Evolutionary conservation across 495 filamentous ascomycete species (phyloP).

Genomic region (Aspergillus coremiiformis): DNA sequence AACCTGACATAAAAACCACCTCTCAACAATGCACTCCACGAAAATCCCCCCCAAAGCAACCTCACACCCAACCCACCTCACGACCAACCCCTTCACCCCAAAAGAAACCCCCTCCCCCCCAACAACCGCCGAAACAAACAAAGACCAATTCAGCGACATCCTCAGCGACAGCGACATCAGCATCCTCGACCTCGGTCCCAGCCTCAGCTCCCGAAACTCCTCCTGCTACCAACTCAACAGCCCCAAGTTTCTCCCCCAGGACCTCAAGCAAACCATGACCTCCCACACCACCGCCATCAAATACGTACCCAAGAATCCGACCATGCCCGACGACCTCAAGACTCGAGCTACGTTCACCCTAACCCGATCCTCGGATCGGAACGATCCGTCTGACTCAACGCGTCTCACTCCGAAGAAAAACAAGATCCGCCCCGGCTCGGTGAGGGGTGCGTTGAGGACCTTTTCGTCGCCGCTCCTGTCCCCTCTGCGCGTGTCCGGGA

Average conservation of each 20-base stretch:
- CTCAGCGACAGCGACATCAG: conserved; percentile 28
- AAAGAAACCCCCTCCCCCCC: too few species aligned
- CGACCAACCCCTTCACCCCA: neutral
- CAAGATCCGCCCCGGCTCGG: neutral
- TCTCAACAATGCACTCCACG: neutral
- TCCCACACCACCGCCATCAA: neutral
- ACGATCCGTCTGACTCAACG: neutral
- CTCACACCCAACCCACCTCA: neutral
- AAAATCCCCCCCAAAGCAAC: neutral
- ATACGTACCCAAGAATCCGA: too few species aligned
- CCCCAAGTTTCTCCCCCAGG: neutral
- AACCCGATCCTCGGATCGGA: neutral
- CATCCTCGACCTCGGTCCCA: conserved; percentile 24
- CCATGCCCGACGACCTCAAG: neutral
- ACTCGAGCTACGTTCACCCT: neutral
- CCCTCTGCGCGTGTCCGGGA: neutral
- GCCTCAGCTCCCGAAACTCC: conserved; percentile 1
- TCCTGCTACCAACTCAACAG: neutral
- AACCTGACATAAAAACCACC: neutral
- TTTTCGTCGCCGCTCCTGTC: conserved; percentile 9
- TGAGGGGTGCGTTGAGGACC: conserved; percentile 1
- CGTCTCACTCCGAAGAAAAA: neutral
- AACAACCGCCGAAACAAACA: neutral
- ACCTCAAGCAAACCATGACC: neutral
- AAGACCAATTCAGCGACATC: neutral